Base-by-base conservation (phyloP, 2,329 filamentous ascomycete species). In the Colletotrichum sp. region DNA sequence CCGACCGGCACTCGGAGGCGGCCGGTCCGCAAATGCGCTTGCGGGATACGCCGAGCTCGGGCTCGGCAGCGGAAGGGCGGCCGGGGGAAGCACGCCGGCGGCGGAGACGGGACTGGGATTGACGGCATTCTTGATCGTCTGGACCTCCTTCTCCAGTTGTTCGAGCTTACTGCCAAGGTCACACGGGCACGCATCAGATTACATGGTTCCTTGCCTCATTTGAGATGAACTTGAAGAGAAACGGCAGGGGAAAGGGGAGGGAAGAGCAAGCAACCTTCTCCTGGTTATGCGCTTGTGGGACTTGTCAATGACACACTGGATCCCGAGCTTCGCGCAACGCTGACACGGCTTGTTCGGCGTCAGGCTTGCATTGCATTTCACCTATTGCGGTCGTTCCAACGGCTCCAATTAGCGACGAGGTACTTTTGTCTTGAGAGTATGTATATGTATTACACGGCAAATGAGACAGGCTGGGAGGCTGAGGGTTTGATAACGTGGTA, bases 121-220 rank as follows among this genome's bases (percentile, higher is more conserved):
- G 57, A 91, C 89, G 60, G 86, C 59, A 59, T 71, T 74, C 55
- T 75, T 44, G 24, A 79, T 72, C 16, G 78, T 79, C 39, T 78
- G 77, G 30, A 79, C 71, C 13, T 79, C 78, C 57, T 77, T 79
- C 39, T 79, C 78, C 3, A 79, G 72, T 28, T 76, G 87, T 77
- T 91, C 90, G 5, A 91, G 83, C 80, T 91, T 91, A 79, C 90
- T 91, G 63, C 24, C 28, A 49, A 63, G 8, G 39, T 55, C 62
- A 71, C 68, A 59, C 21, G 36, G 6, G 34, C 52, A 76, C 30
- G 18, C 8, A 49, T 76, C 64, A 76, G 73, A 76, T 55, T 18
- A 39, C 32, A n/a, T 4, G 21, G 64, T 68, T 6, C 49, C 2
- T 32, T 63, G 30, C 12, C 30, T 32, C 28, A 15, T 16, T 28